These are phyloP conservation scores for Vitis vinifera DNA, from an alignment of 164 flowering plant species.

Conservation along the genomic window ASM3070453v1 NC_081811.1:28498001-28498500, in stretches of 20 bases:
- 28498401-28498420: neutral
- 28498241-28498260: conserved; percentile 49
- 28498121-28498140: too few relatives aligned
- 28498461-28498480: conserved; percentile 90
- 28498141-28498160: too few relatives aligned
- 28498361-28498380: neutral
- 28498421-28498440: conserved; percentile 52
- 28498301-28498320: conserved; percentile 58
- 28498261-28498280: conserved; percentile 81
- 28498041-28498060: too few relatives aligned
- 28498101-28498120: too few relatives aligned
- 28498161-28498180: too few relatives aligned
- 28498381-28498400: neutral
- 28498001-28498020: too few relatives aligned
- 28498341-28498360: conserved; percentile 68
- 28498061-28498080: too few relatives aligned
- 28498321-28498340: conserved; percentile 75
- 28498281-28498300: conserved; percentile 89
- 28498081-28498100: too few relatives aligned
- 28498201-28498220: neutral
- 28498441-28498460: conserved; percentile 85
- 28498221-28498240: neutral
- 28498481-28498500: conserved; percentile 76
- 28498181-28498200: too few relatives aligned
- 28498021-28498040: too few relatives aligned